A percentile compares a stretch with the other conserved stretches of the same genome.
Conservation (phyloP, 805 yeast genomes). For the Metschnikowia lochheadii region DNA sequence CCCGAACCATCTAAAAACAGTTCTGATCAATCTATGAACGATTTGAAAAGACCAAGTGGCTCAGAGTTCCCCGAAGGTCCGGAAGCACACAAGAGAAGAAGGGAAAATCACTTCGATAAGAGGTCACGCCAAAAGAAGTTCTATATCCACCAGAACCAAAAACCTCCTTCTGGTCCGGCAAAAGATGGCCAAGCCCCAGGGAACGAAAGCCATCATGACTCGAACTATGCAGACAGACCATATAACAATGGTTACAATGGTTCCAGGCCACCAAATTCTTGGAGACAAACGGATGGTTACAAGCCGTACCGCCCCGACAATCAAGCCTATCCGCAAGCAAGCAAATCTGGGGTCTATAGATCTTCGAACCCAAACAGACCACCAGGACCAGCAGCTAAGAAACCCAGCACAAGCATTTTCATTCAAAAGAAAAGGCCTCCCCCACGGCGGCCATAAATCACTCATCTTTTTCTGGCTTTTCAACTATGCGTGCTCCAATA, state of each 20-base stretch:
- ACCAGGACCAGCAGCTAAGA: not conserved
- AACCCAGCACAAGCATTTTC: conserved; percentile 9
- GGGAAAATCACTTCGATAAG: not conserved
- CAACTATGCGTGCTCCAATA: not conserved
- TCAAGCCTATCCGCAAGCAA: conserved; percentile 7
- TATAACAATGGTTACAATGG: not conserved
- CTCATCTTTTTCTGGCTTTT: not conserved
- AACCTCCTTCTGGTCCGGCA: not conserved
- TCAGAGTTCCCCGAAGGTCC: not conserved
- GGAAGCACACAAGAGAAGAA: not conserved
- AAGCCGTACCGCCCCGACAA: not conserved
- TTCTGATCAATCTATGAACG: not conserved
- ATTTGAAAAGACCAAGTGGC: not conserved
- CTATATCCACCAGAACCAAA: not conserved
- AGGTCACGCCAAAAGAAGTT: not conserved
- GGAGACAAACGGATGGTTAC: not conserved
- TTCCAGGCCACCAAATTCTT: not conserved
- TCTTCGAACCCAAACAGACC: conserved; percentile 8
- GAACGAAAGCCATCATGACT: not conserved
- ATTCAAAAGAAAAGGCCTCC: conserved; percentile 13
- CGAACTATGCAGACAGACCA: not conserved
- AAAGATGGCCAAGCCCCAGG: not conserved
- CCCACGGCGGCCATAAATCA: conserved; percentile 1
- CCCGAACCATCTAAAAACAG: not conserved
- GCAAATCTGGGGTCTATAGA: conserved; percentile 11